Conservation (phyloP, 805 yeast species). For the Lachancea thermotolerans region DNA sequence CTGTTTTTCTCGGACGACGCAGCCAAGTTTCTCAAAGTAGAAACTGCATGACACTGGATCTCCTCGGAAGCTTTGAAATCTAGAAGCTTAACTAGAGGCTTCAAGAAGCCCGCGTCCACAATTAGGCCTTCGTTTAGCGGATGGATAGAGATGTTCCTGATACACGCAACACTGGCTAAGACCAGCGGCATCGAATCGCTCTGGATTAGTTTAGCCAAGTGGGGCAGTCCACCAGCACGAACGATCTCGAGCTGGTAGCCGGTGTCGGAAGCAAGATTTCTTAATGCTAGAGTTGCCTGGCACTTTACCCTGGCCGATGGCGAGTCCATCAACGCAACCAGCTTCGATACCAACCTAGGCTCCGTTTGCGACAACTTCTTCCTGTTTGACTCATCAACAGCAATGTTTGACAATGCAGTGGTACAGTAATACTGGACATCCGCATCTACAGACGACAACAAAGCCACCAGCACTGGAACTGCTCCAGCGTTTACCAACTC, state of each 20-base stretch:
- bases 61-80: slow-evolving; percentile 87
- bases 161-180: slow-evolving; percentile 96
- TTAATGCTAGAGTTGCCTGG: slow-evolving; percentile 92
- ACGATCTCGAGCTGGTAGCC: slow-evolving; percentile 94
- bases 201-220: slow-evolving; percentile 81
- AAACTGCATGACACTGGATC: slow-evolving; percentile 96
- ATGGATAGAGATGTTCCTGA: slow-evolving; percentile 93
- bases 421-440: slow-evolving; percentile 98
- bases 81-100: slow-evolving; percentile 79
- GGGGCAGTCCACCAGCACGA: slow-evolving; percentile 91
- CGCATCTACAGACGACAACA: slow-evolving; percentile 79
- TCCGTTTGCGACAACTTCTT: slow-evolving; percentile 84
- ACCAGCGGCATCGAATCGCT: slow-evolving; percentile 87
- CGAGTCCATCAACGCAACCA: slow-evolving; percentile 88
- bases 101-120: slow-evolving; percentile 92
- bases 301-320: slow-evolving; percentile 94
- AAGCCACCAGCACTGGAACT: slow-evolving; percentile 87
- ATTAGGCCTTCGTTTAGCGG: slow-evolving; percentile 93
- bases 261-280: slow-evolving; percentile 94
- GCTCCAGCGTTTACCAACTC: slow-evolving; percentile 98
- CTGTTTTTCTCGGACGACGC: slow-evolving; percentile 93
- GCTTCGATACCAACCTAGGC: slow-evolving; percentile 81
- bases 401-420: slow-evolving; percentile 92
- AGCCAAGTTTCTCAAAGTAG: slow-evolving; percentile 91
- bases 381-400: slow-evolving; percentile 91